phyloP scores from a whole-genome alignment of 2,329 filamentous ascomycete species.

The Colletotrichum zoysiae region DNA sequence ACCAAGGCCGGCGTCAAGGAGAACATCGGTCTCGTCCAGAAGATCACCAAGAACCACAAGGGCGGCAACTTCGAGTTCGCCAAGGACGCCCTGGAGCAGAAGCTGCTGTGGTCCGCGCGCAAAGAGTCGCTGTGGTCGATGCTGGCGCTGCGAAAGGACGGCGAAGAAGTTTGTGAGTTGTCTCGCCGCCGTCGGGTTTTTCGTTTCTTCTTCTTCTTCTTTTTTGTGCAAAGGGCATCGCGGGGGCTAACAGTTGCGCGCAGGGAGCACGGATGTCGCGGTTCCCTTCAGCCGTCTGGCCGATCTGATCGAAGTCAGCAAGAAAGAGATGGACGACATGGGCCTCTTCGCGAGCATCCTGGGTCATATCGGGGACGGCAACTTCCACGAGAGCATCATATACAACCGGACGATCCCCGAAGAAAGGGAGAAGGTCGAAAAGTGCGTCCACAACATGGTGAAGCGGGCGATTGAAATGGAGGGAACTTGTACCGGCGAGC shows the following conservation, averaged over 20 bases:
- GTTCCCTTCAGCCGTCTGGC: slow-evolving; percentile 82
- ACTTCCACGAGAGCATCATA: slow-evolving; percentile 94
- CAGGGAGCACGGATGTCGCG: slow-evolving; percentile 85
- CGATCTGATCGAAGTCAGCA: slow-evolving; percentile 84
- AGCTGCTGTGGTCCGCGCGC: slow-evolving; percentile 82
- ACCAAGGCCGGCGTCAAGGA: slow-evolving; percentile 83
- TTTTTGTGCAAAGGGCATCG: too few relatives aligned
- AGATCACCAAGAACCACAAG: slow-evolving; percentile 74
- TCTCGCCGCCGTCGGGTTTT: background rate
- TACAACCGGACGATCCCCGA: slow-evolving; percentile 79
- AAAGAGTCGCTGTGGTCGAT: slow-evolving; percentile 91
- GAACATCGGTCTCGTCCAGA: slow-evolving; percentile 77
- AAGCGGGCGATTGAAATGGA: slow-evolving; percentile 93
- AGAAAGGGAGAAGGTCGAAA: slow-evolving; percentile 81
- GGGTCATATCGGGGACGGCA: slow-evolving; percentile 92
- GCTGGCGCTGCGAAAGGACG: slow-evolving; percentile 74
- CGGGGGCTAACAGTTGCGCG: slow-evolving; percentile 21
- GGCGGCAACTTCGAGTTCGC: slow-evolving; percentile 83
- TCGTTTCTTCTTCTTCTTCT: background rate
- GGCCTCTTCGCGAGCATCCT: slow-evolving; percentile 89
- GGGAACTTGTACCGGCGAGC: slow-evolving; percentile 90
- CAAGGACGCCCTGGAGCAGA: slow-evolving; percentile 76
- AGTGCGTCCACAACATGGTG: slow-evolving; percentile 90
- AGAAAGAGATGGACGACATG: slow-evolving; percentile 88
- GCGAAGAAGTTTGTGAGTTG: slow-evolving; percentile 78